Conservation (phyloP, 306 rosid genomes). For the Castanopsis chinensis region DNA sequence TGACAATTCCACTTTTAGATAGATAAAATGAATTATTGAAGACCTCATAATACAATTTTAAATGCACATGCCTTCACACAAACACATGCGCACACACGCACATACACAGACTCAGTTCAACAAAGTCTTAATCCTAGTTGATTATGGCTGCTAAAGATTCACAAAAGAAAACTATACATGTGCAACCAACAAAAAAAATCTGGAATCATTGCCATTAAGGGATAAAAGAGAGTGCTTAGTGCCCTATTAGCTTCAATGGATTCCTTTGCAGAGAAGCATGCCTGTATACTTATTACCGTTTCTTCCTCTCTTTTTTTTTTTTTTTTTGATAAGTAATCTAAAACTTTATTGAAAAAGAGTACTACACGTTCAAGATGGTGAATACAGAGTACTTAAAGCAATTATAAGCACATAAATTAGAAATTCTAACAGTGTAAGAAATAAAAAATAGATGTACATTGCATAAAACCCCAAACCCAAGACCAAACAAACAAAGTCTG, state of each 20-base stretch:
- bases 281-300: neutral
- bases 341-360: too few species aligned
- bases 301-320: neutral
- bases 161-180: neutral
- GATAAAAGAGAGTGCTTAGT: neutral
- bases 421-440: too few species aligned
- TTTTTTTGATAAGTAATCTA: too few species aligned
- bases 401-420: too few species aligned
- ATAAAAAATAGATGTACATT: too few species aligned
- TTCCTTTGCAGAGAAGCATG: neutral
- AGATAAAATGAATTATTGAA: neutral
- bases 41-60: neutral
- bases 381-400: too few species aligned
- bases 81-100: neutral
- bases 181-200: neutral
- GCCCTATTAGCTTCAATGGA: neutral
- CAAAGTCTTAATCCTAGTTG: neutral
- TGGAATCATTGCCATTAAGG: neutral
- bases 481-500: too few species aligned
- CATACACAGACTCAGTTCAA: neutral
- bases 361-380: too few species aligned
- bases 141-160: neutral
- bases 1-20: neutral
- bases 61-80: neutral
- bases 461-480: too few species aligned